These are phyloP conservation scores for Monilinia polystroma DNA, from an alignment of 2,329 filamentous ascomycete genomes.

Conservation along the genomic window DNA sequence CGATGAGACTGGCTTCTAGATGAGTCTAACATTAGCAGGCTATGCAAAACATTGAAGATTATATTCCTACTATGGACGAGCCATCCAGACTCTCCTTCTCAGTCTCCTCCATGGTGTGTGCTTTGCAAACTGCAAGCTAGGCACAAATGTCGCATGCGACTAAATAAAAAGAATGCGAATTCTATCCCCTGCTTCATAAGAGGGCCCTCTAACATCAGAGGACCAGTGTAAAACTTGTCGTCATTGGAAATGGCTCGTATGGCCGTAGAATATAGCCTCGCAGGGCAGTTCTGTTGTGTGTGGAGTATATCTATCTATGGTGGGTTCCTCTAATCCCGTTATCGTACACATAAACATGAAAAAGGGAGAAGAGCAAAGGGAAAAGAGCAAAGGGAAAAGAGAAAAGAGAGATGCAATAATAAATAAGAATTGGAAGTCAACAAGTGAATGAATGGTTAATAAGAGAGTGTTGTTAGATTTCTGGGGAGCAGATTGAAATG, in stretches of 20 bases:
- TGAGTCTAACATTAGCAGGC: conserved; percentile 24
- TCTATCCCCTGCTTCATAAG: conserved; percentile 10
- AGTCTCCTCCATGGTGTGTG: conserved; percentile 45
- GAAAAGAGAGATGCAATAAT: conserved; percentile 9
- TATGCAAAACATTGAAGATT: neutral
- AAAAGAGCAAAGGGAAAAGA: too few species aligned
- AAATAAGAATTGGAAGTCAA: neutral
- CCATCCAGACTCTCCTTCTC: conserved; percentile 65
- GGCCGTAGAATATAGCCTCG: conserved; percentile 20
- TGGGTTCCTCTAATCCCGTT: conserved; percentile 2
- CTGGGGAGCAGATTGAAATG: neutral
- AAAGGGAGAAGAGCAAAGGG: too few species aligned
- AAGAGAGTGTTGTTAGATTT: conserved; percentile 16
- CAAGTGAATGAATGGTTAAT: conserved; percentile 20
- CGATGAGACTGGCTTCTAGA: conserved; percentile 76
- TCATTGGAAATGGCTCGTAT: conserved; percentile 23
- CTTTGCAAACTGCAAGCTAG: conserved; percentile 3
- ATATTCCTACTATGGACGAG: conserved; percentile 67
- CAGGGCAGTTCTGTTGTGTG: conserved; percentile 9
- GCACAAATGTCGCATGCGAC: conserved; percentile 16
- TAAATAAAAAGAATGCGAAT: neutral
- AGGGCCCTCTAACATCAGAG: conserved; percentile 23
- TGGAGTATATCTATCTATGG: conserved; percentile 1
- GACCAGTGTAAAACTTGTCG: conserved; percentile 18
- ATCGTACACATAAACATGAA: conserved; percentile 11